Conservation (phyloP, 2,329 filamentous ascomycete genomes). For the Penicillium sp. region DNA sequence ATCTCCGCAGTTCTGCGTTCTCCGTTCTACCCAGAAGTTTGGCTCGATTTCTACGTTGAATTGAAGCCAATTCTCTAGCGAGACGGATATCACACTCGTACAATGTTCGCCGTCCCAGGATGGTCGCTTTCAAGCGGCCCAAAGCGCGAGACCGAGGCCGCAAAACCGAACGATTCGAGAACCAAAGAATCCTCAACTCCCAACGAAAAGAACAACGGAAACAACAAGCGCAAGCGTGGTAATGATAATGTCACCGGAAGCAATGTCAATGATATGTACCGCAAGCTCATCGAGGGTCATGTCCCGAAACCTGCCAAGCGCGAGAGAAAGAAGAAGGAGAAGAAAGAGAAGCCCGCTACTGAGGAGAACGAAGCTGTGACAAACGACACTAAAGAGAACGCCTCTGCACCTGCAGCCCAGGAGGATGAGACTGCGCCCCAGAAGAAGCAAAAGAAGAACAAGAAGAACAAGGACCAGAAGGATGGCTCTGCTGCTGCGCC, state of each 20-base stretch:
- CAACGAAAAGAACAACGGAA: conserved; percentile 27
- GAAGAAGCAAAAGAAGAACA: conserved; percentile 33
- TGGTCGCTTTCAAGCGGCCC: conserved; percentile 79
- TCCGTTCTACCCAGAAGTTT: neutral
- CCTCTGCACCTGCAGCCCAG: conserved; percentile 21
- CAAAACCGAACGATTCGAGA: conserved; percentile 34
- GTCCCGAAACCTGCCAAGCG: conserved; percentile 30
- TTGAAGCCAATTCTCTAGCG: neutral
- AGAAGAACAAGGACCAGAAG: conserved; percentile 33
- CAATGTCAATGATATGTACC: conserved; percentile 78
- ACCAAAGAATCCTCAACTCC: conserved; percentile 8
- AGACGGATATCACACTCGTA: neutral
- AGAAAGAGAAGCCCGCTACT: neutral
- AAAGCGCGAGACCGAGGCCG: conserved; percentile 64
- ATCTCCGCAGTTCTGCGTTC: neutral
- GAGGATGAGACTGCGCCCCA: conserved; percentile 24
- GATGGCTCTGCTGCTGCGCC: conserved; percentile 12
- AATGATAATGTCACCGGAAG: conserved; percentile 58
- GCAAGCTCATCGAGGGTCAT: conserved; percentile 73
- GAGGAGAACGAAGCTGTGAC: neutral
- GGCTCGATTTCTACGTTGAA: neutral
- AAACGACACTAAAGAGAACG: neutral
- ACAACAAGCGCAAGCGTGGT: conserved; percentile 54
- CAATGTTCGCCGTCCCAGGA: conserved; percentile 87
- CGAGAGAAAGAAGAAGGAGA: conserved; percentile 31